phyloP scores from a whole-genome alignment of 805 yeast species.

The Barnettozyma sucrosica region DNA sequence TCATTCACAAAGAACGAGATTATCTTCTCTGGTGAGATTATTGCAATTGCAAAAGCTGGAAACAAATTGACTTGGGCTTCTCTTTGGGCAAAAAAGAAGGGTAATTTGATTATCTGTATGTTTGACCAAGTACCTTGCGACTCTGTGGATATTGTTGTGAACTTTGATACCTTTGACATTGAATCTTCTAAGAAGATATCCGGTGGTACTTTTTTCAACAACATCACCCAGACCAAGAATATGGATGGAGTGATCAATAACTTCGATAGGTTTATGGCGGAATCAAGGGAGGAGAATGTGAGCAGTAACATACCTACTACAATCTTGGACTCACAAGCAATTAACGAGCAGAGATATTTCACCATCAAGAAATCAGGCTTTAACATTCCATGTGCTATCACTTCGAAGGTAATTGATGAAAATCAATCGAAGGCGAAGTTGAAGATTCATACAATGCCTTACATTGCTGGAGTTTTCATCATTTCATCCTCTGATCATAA shows the following conservation, averaged over 20 bases:
- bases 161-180: slow-evolving; percentile 15
- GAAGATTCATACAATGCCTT: slow-evolving; percentile 72
- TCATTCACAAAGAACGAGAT: slow-evolving; percentile 34
- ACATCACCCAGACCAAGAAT: slow-evolving; percentile 7
- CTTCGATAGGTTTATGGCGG: slow-evolving; percentile 16
- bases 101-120: slow-evolving; percentile 69
- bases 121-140: slow-evolving; percentile 79
- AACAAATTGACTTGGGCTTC: slow-evolving; percentile 75
- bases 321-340: slow-evolving; percentile 32
- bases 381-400: slow-evolving; percentile 68
- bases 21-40: slow-evolving; percentile 76
- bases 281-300: slow-evolving; percentile 9
- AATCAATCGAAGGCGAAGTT: slow-evolving; percentile 43
- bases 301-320: slow-evolving; percentile 19
- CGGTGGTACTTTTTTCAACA: slow-evolving; percentile 19
- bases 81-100: slow-evolving; percentile 80
- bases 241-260: slow-evolving; percentile 26
- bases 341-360: slow-evolving; percentile 59
- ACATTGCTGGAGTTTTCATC: slow-evolving; percentile 81
- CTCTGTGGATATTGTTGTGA: slow-evolving; percentile 52
- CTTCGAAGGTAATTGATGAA: slow-evolving; percentile 52
- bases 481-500: slow-evolving; percentile 40
- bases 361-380: slow-evolving; percentile 43
- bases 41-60: slow-evolving; percentile 70
- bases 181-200: slow-evolving; percentile 21